Evolutionary conservation across 2,329 filamentous ascomycete species (phyloP).

Genomic region (Cladophialophora bantiana): DNA sequence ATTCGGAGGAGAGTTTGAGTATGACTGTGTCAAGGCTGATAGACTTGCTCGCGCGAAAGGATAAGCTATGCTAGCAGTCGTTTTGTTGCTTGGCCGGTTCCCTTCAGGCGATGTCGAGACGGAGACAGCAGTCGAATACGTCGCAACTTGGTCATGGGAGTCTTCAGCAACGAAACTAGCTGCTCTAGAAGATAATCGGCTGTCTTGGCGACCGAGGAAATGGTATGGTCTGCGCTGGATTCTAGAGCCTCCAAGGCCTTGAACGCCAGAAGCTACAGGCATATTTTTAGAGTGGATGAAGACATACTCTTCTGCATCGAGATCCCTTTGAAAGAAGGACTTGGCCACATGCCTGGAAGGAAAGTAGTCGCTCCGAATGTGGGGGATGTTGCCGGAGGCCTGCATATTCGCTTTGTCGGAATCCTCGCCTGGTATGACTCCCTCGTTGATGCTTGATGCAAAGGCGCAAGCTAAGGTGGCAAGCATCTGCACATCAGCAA

Average conservation of each 20-base stretch:
- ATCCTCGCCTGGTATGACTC: slow-evolving; percentile 19
- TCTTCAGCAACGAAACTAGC: slow-evolving; percentile 36
- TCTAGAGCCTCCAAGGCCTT: slow-evolving; percentile 9
- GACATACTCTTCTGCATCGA: slow-evolving; percentile 28
- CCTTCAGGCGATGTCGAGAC: slow-evolving; percentile 41
- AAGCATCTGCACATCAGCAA: slow-evolving; percentile 70
- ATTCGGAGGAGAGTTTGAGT: slow-evolving; percentile 39
- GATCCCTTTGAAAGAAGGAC: slow-evolving; percentile 27
- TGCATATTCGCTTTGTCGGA: background rate
- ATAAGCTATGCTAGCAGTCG: slow-evolving; percentile 27
- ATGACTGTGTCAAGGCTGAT: slow-evolving; percentile 39
- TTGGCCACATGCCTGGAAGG: slow-evolving; percentile 34
- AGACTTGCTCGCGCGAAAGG: slow-evolving; percentile 37
- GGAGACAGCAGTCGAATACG: slow-evolving; percentile 33
- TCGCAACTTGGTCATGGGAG: slow-evolving; percentile 29
- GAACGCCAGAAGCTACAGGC: slow-evolving; percentile 5
- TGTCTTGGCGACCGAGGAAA: slow-evolving; percentile 20
- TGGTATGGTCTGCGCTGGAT: slow-evolving; percentile 21
- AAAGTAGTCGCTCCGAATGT: slow-evolving; percentile 30
- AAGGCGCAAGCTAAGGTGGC: slow-evolving; percentile 70
- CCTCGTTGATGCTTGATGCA: slow-evolving; percentile 24
- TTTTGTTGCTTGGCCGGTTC: slow-evolving; percentile 30
- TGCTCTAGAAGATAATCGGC: slow-evolving; percentile 34
- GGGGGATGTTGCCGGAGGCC: background rate
- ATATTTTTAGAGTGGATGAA: slow-evolving; percentile 24